Conservation (phyloP, 169 alveolate species). For the Sarcocystis neurona region DNA sequence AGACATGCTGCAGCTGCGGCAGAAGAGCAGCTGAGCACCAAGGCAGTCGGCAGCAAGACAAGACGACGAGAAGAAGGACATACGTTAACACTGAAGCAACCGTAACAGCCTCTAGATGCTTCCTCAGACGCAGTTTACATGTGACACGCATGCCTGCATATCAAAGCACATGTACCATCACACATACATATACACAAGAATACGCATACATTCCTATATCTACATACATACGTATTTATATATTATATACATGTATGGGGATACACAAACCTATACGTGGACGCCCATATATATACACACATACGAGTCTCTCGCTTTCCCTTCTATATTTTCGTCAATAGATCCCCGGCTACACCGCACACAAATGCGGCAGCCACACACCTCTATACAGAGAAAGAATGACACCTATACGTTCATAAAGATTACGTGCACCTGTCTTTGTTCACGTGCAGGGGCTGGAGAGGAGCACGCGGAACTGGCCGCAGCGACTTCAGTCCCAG, state of each 20-base stretch:
- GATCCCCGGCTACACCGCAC: too few relatives aligned
- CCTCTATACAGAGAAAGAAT: neutral
- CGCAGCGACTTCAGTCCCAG: too few relatives aligned
- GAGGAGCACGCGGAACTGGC: constrained; percentile 1
- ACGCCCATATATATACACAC: neutral
- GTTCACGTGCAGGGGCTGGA: neutral
- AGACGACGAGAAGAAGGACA: too few relatives aligned
- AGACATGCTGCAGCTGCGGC: too few relatives aligned
- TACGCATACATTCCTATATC: neutral
- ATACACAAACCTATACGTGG: neutral
- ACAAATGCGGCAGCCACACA: neutral
- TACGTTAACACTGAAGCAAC: too few relatives aligned
- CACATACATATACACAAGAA: neutral
- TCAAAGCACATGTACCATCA: neutral
- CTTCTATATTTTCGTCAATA: too few relatives aligned
- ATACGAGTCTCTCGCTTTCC: neutral
- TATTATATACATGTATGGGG: neutral
- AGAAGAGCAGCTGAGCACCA: too few relatives aligned
- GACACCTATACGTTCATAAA: neutral
- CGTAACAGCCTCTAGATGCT: too few relatives aligned
- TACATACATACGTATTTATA: neutral
- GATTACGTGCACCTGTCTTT: neutral
- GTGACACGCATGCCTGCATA: neutral
- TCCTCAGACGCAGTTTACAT: too few relatives aligned
- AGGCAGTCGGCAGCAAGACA: too few relatives aligned